phyloP scores from a whole-genome alignment of 768 basidiomycete species.

The Naganishia kalamii region DNA sequence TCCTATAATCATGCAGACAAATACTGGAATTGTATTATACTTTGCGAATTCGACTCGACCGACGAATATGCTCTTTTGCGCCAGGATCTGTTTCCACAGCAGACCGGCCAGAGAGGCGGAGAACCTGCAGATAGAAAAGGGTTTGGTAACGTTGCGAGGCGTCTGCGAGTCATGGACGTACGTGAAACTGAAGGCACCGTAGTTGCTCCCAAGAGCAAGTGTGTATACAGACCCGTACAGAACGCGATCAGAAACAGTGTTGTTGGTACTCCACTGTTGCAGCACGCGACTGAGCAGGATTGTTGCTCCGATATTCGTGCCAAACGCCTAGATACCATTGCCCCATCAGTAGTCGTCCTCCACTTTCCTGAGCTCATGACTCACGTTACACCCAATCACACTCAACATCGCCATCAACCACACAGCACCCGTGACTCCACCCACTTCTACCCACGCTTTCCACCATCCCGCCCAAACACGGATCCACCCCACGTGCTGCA shows the following conservation, averaged over 20 bases:
- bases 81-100: constrained; percentile 69
- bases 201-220: constrained; percentile 78
- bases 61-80: constrained; percentile 64
- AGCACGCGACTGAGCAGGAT: constrained; percentile 69
- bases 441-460: constrained; percentile 50
- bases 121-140: constrained; percentile 49
- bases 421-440: constrained; percentile 54
- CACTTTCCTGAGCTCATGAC: constrained; percentile 29
- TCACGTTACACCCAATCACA: constrained; percentile 65
- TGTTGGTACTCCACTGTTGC: constrained; percentile 28
- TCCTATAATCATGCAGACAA: constrained; percentile 62
- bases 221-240: constrained; percentile 54
- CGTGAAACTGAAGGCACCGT: constrained; percentile 82
- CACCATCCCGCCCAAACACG: constrained; percentile 70
- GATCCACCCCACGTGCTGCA: constrained; percentile 81
- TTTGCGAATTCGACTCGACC: constrained; percentile 60
- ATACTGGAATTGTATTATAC: constrained; percentile 64
- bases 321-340: constrained; percentile 51
- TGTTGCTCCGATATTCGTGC: constrained; percentile 86
- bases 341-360: constrained; percentile 4
- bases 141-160: neutral
- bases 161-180: constrained; percentile 17
- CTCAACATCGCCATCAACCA: constrained; percentile 67
- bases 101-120: constrained; percentile 81
- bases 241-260: constrained; percentile 31